Evolutionary conservation across 257 asterid genomes (phyloP).

Genomic region (Capsicum pubescens): DNA sequence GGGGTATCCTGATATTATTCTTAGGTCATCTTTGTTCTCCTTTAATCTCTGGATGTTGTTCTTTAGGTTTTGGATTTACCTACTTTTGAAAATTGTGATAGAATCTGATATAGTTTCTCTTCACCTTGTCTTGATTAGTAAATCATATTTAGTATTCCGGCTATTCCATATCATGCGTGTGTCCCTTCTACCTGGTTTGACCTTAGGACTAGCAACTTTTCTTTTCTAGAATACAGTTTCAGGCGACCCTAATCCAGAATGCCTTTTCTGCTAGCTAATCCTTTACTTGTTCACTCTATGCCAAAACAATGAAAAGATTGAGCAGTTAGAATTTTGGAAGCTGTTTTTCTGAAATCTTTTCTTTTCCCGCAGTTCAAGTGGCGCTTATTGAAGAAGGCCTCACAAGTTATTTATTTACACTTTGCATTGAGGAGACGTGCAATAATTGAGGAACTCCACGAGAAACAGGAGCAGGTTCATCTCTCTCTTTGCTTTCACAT

Average conservation of each 20-base stretch:
- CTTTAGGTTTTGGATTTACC: background rate
- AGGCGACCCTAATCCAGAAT: slow-evolving; percentile 3
- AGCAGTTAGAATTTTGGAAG: background rate
- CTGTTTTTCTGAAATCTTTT: background rate
- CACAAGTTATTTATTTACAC: slow-evolving; percentile 90
- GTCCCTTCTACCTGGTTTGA: background rate
- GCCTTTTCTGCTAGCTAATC: slow-evolving; percentile 8
- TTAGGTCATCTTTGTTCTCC: background rate
- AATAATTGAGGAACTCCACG: slow-evolving; percentile 82
- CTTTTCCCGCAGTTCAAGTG: slow-evolving; percentile 70
- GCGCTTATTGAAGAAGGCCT: slow-evolving; percentile 82
- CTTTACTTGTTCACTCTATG: background rate
- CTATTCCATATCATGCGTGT: background rate
- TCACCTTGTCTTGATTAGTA: background rate
- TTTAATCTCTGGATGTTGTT: background rate
- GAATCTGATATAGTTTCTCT: background rate
- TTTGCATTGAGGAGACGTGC: slow-evolving; percentile 84
- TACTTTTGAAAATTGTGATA: background rate
- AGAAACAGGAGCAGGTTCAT: slow-evolving; percentile 93
- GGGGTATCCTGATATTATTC: background rate
- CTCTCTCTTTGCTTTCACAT: slow-evolving; percentile 38
- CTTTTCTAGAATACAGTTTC: slow-evolving; percentile 5
- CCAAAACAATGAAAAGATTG: slow-evolving; percentile 7
- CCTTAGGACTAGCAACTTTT: background rate
- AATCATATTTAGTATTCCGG: background rate